Conservation (phyloP, 1,284 basidiomycete genomes). For the Cutaneotrichosporon sp. region DNA sequence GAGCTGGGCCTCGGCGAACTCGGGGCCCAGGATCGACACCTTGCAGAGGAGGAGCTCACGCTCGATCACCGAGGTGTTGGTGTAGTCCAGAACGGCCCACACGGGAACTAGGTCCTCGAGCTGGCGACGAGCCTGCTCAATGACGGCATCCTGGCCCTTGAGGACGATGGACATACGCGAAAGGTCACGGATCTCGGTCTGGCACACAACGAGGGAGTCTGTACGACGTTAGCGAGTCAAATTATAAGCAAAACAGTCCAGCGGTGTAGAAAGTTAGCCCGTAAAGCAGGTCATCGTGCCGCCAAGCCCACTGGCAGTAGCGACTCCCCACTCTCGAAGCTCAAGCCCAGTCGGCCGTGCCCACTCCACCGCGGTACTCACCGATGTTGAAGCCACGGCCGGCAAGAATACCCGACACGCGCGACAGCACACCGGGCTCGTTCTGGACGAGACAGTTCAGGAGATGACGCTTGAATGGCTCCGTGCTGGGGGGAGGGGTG, state of each 20-base stretch:
- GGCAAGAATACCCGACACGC: constrained; percentile 95
- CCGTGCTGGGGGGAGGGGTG: constrained; percentile 83
- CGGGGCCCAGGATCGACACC: constrained; percentile 92
- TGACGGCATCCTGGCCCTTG: constrained; percentile 92
- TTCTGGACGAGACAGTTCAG: constrained; percentile 99
- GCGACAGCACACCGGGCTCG: constrained; percentile 95
- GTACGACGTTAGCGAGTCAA: too few relatives aligned
- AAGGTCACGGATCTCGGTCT: constrained; percentile 94
- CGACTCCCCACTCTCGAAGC: too few relatives aligned
- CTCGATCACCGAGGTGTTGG: constrained; percentile 79
- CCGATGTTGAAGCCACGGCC: constrained; percentile 95
- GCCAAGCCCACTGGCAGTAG: too few relatives aligned
- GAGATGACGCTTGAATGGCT: constrained; percentile 96
- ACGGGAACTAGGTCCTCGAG: constrained; percentile 93
- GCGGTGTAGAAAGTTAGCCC: too few relatives aligned
- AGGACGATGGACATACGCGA: constrained; percentile 98
- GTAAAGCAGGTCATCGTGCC: too few relatives aligned
- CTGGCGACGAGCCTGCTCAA: constrained; percentile 92
- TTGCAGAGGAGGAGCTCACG: constrained; percentile 85
- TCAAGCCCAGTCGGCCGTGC: neutral
- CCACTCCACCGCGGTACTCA: constrained; percentile 21
- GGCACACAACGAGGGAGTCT: constrained; percentile 96
- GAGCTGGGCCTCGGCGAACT: constrained; percentile 89
- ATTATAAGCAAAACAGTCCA: too few relatives aligned
- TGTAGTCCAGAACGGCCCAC: constrained; percentile 96